Conservation (phyloP, 2,329 filamentous ascomycete genomes). For the Verticillium dahliae region DNA sequence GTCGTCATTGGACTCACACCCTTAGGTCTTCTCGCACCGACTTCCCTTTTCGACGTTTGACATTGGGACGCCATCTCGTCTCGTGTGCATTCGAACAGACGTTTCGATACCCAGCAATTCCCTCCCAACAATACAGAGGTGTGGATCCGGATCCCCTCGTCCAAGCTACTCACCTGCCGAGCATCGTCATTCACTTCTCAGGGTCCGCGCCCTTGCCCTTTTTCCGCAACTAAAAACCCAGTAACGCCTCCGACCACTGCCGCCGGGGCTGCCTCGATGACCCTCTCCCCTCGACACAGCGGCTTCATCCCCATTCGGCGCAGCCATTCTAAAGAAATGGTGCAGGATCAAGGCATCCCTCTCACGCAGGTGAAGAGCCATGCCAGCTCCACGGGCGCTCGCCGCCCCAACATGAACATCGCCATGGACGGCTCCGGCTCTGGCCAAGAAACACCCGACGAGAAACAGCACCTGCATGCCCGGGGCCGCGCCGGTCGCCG, state of each 20-base stretch:
- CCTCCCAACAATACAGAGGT: background rate
- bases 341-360: constrained; percentile 41
- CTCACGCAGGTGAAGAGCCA: constrained; percentile 50
- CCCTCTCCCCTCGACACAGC: constrained; percentile 29
- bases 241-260: background rate
- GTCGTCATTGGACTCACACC: constrained; percentile 2
- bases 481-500: constrained; percentile 39
- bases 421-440: constrained; percentile 27
- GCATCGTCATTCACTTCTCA: background rate
- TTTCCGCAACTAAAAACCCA: background rate
- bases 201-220: background rate
- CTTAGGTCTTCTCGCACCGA: background rate
- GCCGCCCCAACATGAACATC: constrained; percentile 35
- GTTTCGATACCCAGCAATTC: background rate
- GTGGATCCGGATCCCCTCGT: constrained; percentile 2
- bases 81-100: background rate
- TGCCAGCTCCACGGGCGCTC: constrained; percentile 46
- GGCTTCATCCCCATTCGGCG: constrained; percentile 37
- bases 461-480: constrained; percentile 40
- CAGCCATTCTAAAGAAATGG: constrained; percentile 22
- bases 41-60: background rate
- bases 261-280: constrained; percentile 13
- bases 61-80: background rate
- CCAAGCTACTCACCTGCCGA: constrained; percentile 1
- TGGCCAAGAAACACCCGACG: constrained; percentile 24